A percentile compares a stretch with the other conserved stretches of the same genome.
phyloP scores from a whole-genome alignment of 192 early-diverging fungal genomes.

The Backusella tarrabulga region DNA sequence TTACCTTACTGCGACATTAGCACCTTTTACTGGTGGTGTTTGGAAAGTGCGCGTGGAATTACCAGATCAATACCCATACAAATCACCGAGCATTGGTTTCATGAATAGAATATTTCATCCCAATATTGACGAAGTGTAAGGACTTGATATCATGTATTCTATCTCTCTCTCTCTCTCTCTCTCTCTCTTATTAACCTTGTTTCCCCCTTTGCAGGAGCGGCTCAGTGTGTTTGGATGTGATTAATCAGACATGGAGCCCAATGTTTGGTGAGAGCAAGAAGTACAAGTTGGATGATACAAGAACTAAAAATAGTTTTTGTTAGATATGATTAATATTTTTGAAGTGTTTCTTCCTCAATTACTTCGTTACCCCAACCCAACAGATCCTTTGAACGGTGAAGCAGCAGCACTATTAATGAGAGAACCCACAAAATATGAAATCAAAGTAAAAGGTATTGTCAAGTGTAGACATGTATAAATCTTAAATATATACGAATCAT shows the following conservation, averaged over 20 bases:
- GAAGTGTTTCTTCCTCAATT: constrained; percentile 98
- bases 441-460: constrained; percentile 81
- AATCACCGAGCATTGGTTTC: constrained; percentile 98
- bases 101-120: constrained; percentile 99
- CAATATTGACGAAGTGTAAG: constrained; percentile 97
- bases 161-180: too few relatives aligned
- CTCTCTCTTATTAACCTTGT: too few relatives aligned
- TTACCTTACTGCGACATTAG: constrained; percentile 23
- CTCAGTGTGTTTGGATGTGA: constrained; percentile 98
- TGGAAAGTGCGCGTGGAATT: constrained; percentile 99
- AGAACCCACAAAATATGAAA: constrained; percentile 86
- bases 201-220: constrained; percentile 66
- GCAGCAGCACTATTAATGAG: constrained; percentile 97
- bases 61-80: constrained; percentile 99
- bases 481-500: too few relatives aligned
- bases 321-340: constrained; percentile 99
- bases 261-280: constrained; percentile 81
- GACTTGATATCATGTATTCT: too few relatives aligned
- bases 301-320: background rate
- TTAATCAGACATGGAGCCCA: constrained; percentile 99
- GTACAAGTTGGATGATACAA: background rate
- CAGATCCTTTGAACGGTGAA: constrained; percentile 98
- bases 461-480: too few relatives aligned
- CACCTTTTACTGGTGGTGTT: constrained; percentile 89
- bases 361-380: constrained; percentile 98